phyloP scores from a whole-genome alignment of 1,284 basidiomycete species.

The Apiotrichum mycotoxinovorans region DNA sequence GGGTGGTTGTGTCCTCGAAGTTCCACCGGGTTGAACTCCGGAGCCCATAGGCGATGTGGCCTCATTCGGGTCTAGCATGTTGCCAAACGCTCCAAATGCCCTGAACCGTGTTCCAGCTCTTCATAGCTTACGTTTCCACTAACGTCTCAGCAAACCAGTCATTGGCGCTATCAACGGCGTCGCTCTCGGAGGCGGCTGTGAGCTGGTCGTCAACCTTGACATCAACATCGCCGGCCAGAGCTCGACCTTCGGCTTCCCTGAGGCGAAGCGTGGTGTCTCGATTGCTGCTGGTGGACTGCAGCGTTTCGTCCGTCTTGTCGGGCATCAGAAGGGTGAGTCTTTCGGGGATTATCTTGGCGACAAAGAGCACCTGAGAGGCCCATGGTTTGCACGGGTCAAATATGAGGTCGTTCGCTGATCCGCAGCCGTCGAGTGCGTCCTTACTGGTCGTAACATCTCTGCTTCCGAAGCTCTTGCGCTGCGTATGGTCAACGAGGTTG shows the following conservation, averaged over 20 bases:
- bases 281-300: conserved; percentile 15
- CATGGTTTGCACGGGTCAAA: too few species aligned
- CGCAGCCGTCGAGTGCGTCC: conserved; percentile 13
- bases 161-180: conserved; percentile 20
- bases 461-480: conserved; percentile 13
- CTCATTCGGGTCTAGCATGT: too few species aligned
- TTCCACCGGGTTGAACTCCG: too few species aligned
- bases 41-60: too few species aligned
- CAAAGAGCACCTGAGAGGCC: too few species aligned
- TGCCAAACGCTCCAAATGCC: too few species aligned
- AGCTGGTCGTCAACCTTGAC: conserved; percentile 20
- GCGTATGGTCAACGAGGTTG: conserved; percentile 20
- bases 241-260: conserved; percentile 16
- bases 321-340: conserved; percentile 15
- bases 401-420: background rate
- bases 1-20: too few species aligned
- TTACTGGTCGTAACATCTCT: conserved; percentile 17
- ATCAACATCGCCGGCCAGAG: conserved; percentile 14
- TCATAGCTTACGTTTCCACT: background rate
- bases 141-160: conserved; percentile 15
- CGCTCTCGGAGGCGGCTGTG: conserved; percentile 18
- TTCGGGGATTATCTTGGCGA: too few species aligned
- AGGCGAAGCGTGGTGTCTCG: conserved; percentile 20
- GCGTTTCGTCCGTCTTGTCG: conserved; percentile 16
- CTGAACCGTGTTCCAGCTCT: too few species aligned